Evolutionary conservation across 805 yeast genomes (phyloP).

Genomic region (Nakazawaea pomicola): DNA sequence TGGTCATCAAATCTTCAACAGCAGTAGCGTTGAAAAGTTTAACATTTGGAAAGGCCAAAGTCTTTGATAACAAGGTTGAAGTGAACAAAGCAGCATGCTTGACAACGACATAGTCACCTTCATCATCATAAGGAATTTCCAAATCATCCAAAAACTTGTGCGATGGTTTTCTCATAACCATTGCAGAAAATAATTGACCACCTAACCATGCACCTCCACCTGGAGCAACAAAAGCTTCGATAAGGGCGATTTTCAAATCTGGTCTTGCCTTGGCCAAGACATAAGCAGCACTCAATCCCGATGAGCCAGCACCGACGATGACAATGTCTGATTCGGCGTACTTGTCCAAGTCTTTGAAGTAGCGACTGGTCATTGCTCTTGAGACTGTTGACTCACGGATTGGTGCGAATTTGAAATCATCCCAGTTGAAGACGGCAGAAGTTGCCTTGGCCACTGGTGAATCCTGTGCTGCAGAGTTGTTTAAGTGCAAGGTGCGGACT

Average conservation of each 20-base stretch:
- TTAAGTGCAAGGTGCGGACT: slow-evolving; percentile 3
- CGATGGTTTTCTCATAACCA: slow-evolving; percentile 80
- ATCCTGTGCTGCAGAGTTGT: slow-evolving; percentile 10
- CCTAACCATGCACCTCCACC: slow-evolving; percentile 83
- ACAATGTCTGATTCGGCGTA: slow-evolving; percentile 73
- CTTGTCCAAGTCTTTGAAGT: slow-evolving; percentile 67
- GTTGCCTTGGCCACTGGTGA: slow-evolving; percentile 25
- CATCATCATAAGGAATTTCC: slow-evolving; percentile 66
- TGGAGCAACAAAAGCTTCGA: slow-evolving; percentile 71
- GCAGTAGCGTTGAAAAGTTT: slow-evolving; percentile 77
- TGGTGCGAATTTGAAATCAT: slow-evolving; percentile 60
- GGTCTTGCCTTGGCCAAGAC: slow-evolving; percentile 70
- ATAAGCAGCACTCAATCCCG: slow-evolving; percentile 75
- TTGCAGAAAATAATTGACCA: slow-evolving; percentile 72
- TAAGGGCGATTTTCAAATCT: slow-evolving; percentile 65
- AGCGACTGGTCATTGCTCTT: slow-evolving; percentile 74
- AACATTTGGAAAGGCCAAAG: slow-evolving; percentile 65
- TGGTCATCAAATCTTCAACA: slow-evolving; percentile 74
- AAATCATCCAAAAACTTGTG: slow-evolving; percentile 60
- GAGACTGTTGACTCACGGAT: slow-evolving; percentile 76
- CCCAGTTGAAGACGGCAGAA: slow-evolving; percentile 48
- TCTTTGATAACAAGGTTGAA: slow-evolving; percentile 66
- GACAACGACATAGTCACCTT: slow-evolving; percentile 75
- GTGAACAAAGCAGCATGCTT: slow-evolving; percentile 77
- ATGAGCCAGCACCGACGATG: slow-evolving; percentile 75